Evolutionary conservation across 345 rosid species (phyloP).

Genomic region (Aurinia saxatilis): DNA sequence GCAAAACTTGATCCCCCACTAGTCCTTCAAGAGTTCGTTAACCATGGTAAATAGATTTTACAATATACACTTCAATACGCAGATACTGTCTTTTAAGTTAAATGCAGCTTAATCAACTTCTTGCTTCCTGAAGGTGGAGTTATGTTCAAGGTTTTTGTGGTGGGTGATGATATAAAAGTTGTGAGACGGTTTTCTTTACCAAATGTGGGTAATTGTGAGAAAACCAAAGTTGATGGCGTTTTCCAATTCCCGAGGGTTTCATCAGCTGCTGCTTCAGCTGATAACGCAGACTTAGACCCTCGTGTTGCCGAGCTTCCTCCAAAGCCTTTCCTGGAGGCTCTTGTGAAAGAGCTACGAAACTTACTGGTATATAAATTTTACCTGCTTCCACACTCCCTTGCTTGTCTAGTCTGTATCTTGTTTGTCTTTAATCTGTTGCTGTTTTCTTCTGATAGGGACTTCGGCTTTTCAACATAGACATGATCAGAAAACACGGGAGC

Average conservation of each 20-base stretch:
- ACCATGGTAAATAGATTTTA: slow-evolving; percentile 62
- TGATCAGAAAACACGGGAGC: slow-evolving; percentile 80
- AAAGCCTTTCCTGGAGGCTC: slow-evolving; percentile 64
- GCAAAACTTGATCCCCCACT: slow-evolving; percentile 80
- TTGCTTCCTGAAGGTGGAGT: slow-evolving; percentile 55
- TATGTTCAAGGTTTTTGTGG: slow-evolving; percentile 71
- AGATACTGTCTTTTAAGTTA: neutral
- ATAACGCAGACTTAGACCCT: slow-evolving; percentile 83
- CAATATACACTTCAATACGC: neutral
- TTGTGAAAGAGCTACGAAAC: slow-evolving; percentile 70
- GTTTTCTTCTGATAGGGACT: slow-evolving; percentile 35
- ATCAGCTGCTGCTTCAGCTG: slow-evolving; percentile 81
- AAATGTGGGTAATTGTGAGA: slow-evolving; percentile 52
- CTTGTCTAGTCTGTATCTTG: neutral
- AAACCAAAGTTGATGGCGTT: slow-evolving; percentile 50
- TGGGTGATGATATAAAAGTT: slow-evolving; percentile 82
- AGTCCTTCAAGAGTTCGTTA: slow-evolving; percentile 91
- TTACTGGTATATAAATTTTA: slow-evolving; percentile 40
- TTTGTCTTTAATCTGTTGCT: slow-evolving; percentile 22
- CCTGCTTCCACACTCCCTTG: neutral
- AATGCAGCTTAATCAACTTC: neutral
- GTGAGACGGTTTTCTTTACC: slow-evolving; percentile 84
- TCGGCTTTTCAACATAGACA: slow-evolving; percentile 80
- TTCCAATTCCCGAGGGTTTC: slow-evolving; percentile 83
- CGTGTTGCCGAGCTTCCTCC: slow-evolving; percentile 84